phyloP scores from a whole-genome alignment of 1,284 basidiomycete genomes.

The Moesziomyces sp. region DNA sequence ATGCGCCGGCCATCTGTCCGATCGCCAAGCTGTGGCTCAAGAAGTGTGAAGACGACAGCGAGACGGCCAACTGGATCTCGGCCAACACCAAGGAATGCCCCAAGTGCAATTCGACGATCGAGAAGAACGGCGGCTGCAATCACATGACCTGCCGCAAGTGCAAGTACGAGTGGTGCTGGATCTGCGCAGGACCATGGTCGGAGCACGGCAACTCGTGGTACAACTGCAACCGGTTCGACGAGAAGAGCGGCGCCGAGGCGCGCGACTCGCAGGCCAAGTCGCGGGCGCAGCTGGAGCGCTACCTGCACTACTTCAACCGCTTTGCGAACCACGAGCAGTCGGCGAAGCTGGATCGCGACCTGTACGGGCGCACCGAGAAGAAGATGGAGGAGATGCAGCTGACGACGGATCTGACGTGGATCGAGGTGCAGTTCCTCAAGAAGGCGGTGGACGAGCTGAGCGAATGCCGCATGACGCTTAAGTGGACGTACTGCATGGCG shows the following conservation, averaged over 20 bases:
- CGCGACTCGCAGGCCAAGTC: constrained; percentile 76
- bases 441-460: constrained; percentile 88
- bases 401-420: constrained; percentile 90
- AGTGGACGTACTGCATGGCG: constrained; percentile 99
- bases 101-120: constrained; percentile 90
- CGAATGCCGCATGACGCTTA: constrained; percentile 92
- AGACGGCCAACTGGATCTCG: constrained; percentile 99
- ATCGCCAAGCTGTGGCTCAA: constrained; percentile 93
- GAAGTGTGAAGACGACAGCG: constrained; percentile 96
- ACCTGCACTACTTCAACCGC: constrained; percentile 73
- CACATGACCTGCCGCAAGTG: constrained; percentile 66
- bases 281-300: constrained; percentile 89
- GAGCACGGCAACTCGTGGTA: constrained; percentile 98
- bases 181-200: constrained; percentile 86
- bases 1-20: constrained; percentile 88
- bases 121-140: constrained; percentile 98
- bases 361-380: constrained; percentile 95
- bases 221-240: constrained; percentile 96
- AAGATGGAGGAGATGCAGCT: constrained; percentile 99
- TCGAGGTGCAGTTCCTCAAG: constrained; percentile 98
- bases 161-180: constrained; percentile 74
- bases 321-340: constrained; percentile 99
- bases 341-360: constrained; percentile 89
- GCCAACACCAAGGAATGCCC: constrained; percentile 98
- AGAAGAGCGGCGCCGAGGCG: constrained; percentile 87